phyloP scores from a whole-genome alignment of 1,139 yeast species.

The Hyphopichia fennica region DNA sequence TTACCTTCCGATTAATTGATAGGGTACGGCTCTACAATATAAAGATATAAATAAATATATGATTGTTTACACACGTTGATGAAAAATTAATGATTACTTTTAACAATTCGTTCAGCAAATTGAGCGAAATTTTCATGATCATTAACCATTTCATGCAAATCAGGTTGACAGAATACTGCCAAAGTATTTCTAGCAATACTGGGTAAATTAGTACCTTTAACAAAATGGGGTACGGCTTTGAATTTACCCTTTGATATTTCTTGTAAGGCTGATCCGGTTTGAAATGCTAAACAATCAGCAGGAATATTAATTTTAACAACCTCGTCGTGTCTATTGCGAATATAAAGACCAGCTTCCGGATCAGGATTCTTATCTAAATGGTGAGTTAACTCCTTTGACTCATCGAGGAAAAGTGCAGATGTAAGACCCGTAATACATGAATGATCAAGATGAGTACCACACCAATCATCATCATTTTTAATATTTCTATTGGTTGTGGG shows the following conservation, averaged over 20 bases:
- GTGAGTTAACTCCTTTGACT: slow-evolving; percentile 21
- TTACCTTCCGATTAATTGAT: no score
- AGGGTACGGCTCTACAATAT: no score
- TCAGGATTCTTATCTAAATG: slow-evolving; percentile 40
- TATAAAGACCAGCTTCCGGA: slow-evolving; percentile 52
- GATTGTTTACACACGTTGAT: no score
- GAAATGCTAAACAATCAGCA: slow-evolving; percentile 57
- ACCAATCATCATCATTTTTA: slow-evolving; percentile 46
- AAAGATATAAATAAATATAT: no score
- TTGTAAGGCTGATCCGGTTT: slow-evolving; percentile 63
- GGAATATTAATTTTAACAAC: slow-evolving; percentile 58
- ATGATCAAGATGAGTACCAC: slow-evolving; percentile 67
- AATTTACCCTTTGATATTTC: slow-evolving; percentile 51
- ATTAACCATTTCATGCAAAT: slow-evolving; percentile 50
- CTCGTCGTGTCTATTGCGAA: slow-evolving; percentile 46
- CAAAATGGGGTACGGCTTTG: slow-evolving; percentile 64
- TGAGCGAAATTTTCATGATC: slow-evolving; percentile 48
- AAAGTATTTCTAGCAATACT: slow-evolving; percentile 53
- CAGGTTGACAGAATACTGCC: slow-evolving; percentile 68
- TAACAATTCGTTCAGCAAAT: slow-evolving; percentile 42
- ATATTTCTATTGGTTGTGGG: slow-evolving; percentile 19
- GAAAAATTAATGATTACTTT: slow-evolving; percentile 32
- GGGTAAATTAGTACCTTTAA: slow-evolving; percentile 40
- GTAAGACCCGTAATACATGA: slow-evolving; percentile 64
- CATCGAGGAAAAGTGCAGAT: slow-evolving; percentile 54